Evolutionary conservation across 768 basidiomycete genomes (phyloP), one percentile per base, ranked within the genome.

Genomic region (Lactifluus pinguis): DNA sequence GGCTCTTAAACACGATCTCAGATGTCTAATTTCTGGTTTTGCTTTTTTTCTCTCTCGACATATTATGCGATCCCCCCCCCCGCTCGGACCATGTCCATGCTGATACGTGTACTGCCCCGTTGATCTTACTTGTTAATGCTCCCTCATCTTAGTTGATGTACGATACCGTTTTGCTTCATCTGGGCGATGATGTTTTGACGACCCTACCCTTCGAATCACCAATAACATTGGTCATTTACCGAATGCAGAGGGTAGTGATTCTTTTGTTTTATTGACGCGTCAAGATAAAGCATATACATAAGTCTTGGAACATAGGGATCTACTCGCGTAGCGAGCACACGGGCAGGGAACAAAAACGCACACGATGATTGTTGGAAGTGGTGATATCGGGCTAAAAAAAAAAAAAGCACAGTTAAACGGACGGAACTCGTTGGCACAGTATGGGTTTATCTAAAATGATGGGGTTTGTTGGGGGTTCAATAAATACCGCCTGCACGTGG

Each of bases 1-100:
- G 79, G 51, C 64, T 86, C 52, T 69, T 86, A 64, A 80, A 73
- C 71, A 78, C 77, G 67, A 70, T 85, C 17, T 65, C 81, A 42
- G 74, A 80, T 44, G 59, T 79, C 6, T 82, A 68, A 34, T 2
- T 34, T 57, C n/a, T 21, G 21, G 49, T 4, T 17, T 39, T 30
- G 19, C n/a, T 15, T 48, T 13, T 11, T 17, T 39, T 30, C 14
- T n/a, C 7, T 39, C 9, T n/a, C 53, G 13, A 36, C 44, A 4
- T 25, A 11, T 57, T 36, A 30, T 53, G 19, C n/a, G 38, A 25
- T 15, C 1, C 15, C 52, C 36, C 38, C 15, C n/a, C 19, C n/a
- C n/a, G n/a, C n/a, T 3, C 29, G 13, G 2, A 7, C 15, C 49
- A 38, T 29, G 5, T 14, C 4, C 5, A 42, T 17, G 9, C 2